Evolutionary conservation across 1,284 basidiomycete genomes (phyloP).

Genomic region (Ganoderma sp.): DNA sequence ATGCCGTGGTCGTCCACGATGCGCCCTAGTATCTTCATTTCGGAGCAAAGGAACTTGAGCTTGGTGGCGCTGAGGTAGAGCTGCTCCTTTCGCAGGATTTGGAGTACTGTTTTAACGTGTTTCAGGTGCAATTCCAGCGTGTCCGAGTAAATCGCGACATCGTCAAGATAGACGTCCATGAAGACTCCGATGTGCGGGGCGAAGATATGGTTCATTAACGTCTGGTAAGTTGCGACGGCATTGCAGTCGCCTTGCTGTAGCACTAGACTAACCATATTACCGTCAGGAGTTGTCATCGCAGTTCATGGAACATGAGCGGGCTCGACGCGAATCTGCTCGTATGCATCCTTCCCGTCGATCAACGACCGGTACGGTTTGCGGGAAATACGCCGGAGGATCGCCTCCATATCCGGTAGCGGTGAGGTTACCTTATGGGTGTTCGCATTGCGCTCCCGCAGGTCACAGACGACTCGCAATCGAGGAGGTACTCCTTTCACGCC

Average conservation of each 20-base stretch:
- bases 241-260: constrained; percentile 46
- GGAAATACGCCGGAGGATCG: constrained; percentile 26
- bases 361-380: constrained; percentile 13
- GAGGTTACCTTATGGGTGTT: constrained; percentile 35
- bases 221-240: constrained; percentile 36
- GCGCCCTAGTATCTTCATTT: too few species aligned
- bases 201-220: not conserved
- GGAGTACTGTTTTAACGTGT: too few species aligned
- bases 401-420: constrained; percentile 33
- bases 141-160: too few species aligned
- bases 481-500: constrained; percentile 2
- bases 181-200: constrained; percentile 28
- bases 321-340: constrained; percentile 21
- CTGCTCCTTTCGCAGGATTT: too few species aligned
- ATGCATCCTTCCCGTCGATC: constrained; percentile 13
- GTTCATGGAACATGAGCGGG: constrained; percentile 12
- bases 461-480: constrained; percentile 32
- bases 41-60: too few species aligned
- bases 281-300: constrained; percentile 32
- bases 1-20: too few species aligned
- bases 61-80: too few species aligned
- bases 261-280: constrained; percentile 37
- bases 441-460: constrained; percentile 36
- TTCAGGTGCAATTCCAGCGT: too few species aligned
- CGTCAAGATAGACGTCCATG: constrained; percentile 20